Conservation (phyloP, 108 stramenopile genomes). For the Aureococcus anophagefferens region DNA sequence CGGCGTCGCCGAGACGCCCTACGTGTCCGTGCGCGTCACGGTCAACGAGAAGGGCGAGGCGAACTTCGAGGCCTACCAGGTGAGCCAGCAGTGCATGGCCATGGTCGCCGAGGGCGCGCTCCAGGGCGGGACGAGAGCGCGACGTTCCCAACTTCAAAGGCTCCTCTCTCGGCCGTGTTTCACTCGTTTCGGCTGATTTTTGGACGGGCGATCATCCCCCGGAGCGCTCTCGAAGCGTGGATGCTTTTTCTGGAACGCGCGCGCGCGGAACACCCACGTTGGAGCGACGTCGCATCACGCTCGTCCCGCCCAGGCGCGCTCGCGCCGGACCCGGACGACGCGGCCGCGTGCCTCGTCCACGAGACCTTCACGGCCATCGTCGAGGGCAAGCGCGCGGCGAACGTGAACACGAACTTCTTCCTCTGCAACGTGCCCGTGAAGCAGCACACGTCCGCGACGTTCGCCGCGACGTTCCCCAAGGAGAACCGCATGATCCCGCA, state of each 20-base stretch:
- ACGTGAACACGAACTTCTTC: slow-evolving; percentile 90
- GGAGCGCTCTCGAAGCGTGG: no score
- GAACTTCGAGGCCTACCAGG: slow-evolving; percentile 83
- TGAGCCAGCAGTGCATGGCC: slow-evolving; percentile 87
- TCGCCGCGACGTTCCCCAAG: slow-evolving; percentile 69
- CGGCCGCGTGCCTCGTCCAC: slow-evolving; percentile 71
- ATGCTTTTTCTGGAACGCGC: no score
- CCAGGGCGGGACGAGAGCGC: no score
- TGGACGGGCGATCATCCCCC: no score
- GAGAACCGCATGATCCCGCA: slow-evolving; percentile 68
- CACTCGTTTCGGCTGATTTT: no score
- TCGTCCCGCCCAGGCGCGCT: no score
- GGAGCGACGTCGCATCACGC: no score
- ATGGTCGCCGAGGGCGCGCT: slow-evolving; percentile 97
- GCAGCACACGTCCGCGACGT: slow-evolving; percentile 70
- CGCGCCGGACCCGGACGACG: slow-evolving; percentile 59
- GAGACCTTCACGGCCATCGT: slow-evolving; percentile 94
- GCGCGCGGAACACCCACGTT: no score
- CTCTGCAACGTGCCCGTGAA: slow-evolving; percentile 83
- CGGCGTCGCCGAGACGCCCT: slow-evolving; percentile 81
- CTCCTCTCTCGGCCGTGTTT: no score
- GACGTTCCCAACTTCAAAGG: no score
- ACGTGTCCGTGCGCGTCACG: slow-evolving; percentile 81
- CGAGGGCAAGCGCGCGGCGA: slow-evolving; percentile 79
- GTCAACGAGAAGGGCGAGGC: slow-evolving; percentile 56